Evolutionary conservation across 2,329 filamentous ascomycete genomes (phyloP).

Genomic region (Cladosporium sp.): DNA sequence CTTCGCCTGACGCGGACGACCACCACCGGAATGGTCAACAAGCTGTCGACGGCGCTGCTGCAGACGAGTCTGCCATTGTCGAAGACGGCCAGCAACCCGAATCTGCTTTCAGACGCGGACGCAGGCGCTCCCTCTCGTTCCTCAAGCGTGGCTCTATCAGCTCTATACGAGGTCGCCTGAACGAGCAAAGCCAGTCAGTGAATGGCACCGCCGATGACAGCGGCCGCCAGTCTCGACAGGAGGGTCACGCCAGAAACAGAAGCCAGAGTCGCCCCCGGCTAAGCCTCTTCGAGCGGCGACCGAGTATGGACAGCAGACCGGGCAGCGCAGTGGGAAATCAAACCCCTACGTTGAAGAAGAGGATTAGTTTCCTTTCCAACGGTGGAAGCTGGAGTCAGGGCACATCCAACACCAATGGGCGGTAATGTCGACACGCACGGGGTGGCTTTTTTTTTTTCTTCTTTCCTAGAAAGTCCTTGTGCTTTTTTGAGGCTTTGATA

Average conservation of each 20-base stretch:
- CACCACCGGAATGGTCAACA: not conserved
- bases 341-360: conserved; percentile 64
- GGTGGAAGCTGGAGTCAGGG: conserved; percentile 62
- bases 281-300: conserved; percentile 16
- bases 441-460: not conserved
- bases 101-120: conserved; percentile 17
- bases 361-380: conserved; percentile 75
- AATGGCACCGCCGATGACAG: conserved; percentile 23
- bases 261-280: conserved; percentile 14
- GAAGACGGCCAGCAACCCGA: conserved; percentile 18
- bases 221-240: not conserved
- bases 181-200: conserved; percentile 11
- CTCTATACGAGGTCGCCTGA: conserved; percentile 24
- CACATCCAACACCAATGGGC: not conserved
- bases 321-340: conserved; percentile 25
- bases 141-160: conserved; percentile 35
- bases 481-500: conserved; percentile 16
- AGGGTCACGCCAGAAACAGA: conserved; percentile 1
- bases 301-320: conserved; percentile 11
- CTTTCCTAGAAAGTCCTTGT: not conserved
- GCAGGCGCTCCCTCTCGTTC: conserved; percentile 29
- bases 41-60: conserved; percentile 22
- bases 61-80: conserved; percentile 13
- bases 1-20: conserved; percentile 5
- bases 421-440: not conserved